Conservation (phyloP, 2,329 filamentous ascomycete species). For the Trichoderma gracile region DNA sequence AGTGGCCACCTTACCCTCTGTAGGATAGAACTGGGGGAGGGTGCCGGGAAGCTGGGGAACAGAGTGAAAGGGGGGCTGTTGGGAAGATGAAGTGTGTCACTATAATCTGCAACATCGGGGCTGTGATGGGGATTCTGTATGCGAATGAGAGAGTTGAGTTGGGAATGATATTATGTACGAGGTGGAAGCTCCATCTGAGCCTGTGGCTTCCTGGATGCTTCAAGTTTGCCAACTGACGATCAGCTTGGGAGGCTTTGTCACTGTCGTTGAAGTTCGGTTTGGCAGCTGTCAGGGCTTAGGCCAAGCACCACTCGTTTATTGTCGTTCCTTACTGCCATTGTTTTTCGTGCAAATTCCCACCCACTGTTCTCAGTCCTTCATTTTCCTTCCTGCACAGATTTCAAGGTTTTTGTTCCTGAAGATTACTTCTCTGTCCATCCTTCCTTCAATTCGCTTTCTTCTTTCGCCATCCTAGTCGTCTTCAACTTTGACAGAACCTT, state of each 20-base stretch:
- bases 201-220: neutral
- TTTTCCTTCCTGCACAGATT: neutral
- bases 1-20: constrained; percentile 6
- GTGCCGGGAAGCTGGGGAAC: neutral
- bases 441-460: neutral
- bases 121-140: neutral
- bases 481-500: neutral
- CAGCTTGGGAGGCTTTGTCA: neutral
- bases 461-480: neutral
- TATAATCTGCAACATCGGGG: neutral
- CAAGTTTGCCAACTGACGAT: constrained; percentile 10
- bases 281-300: constrained; percentile 11
- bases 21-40: neutral
- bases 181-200: neutral
- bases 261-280: neutral
- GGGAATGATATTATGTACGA: neutral
- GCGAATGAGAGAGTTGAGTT: neutral
- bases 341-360: too few relatives aligned
- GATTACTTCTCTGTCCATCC: neutral
- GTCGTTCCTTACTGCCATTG: neutral
- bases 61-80: neutral
- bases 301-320: neutral
- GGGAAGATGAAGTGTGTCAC: neutral
- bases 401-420: neutral
- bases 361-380: neutral